Conservation (phyloP, 164 flowering plant species). For the Magnolia changhungtana region DNA sequence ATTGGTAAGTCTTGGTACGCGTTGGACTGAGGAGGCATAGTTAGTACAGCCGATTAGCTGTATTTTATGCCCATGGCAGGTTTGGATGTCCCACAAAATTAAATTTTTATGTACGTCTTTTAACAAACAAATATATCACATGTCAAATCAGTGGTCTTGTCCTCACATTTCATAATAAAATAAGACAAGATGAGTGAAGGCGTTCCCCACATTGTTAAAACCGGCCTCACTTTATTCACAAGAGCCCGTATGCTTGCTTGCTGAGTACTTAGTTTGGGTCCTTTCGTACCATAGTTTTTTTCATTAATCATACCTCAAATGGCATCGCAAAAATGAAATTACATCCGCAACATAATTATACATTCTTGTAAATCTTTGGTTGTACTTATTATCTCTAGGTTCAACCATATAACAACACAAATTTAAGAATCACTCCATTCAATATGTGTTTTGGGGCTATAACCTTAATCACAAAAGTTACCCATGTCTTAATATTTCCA, state of each 20-base stretch:
- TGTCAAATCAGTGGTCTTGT: not conserved
- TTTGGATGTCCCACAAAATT: not conserved
- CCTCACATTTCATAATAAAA: not conserved
- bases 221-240: not conserved
- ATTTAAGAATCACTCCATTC: not conserved
- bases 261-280: not conserved
- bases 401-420: not conserved
- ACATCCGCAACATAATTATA: not conserved
- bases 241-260: not conserved
- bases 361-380: too few species aligned
- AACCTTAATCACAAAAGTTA: too few species aligned
- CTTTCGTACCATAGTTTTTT: not conserved
- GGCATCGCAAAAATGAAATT: too few species aligned
- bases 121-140: not conserved
- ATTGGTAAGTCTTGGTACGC: too few species aligned
- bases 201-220: not conserved
- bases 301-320: not conserved
- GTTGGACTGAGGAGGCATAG: too few species aligned
- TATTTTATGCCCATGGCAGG: too few species aligned
- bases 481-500: not conserved
- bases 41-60: too few species aligned
- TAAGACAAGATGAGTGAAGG: not conserved
- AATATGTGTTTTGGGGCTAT: not conserved
- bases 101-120: not conserved
- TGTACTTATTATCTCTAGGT: not conserved